Evolutionary conservation across 805 yeast genomes (phyloP).

Genomic region (Cyberlindnera subsufficiens): DNA sequence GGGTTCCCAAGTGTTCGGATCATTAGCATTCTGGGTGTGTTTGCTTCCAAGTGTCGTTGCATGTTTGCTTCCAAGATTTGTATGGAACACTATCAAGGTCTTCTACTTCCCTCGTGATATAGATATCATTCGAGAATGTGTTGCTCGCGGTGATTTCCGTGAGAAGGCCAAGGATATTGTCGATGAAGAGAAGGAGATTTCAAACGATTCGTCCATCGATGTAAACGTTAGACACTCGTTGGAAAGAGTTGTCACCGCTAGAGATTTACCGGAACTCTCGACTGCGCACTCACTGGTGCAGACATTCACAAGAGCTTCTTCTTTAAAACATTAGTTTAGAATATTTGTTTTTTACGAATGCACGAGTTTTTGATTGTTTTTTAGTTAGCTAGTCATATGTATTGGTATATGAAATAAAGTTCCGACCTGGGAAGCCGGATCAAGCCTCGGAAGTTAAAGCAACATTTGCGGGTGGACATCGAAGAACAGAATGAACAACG

Average conservation of each 20-base stretch:
- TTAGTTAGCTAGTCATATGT: neutral
- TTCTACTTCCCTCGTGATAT: slow-evolving; percentile 58
- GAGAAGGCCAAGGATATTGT: neutral
- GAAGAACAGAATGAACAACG: neutral
- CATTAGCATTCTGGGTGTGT: slow-evolving; percentile 61
- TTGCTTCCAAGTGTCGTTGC: slow-evolving; percentile 51
- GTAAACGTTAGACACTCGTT: slow-evolving; percentile 7
- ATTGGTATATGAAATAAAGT: no score
- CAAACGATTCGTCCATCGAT: slow-evolving; percentile 3
- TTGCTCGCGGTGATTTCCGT: slow-evolving; percentile 56
- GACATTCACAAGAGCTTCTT: slow-evolving; percentile 9
- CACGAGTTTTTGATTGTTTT: neutral
- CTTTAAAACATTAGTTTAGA: neutral
- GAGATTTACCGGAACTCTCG: slow-evolving; percentile 14
- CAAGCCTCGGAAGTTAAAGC: neutral
- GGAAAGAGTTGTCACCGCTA: slow-evolving; percentile 11
- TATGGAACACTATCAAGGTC: slow-evolving; percentile 45
- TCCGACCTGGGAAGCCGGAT: neutral
- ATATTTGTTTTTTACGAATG: neutral
- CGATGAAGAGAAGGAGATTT: slow-evolving; percentile 10
- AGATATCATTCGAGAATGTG: slow-evolving; percentile 69
- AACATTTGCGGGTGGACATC: neutral
- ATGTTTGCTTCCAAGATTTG: slow-evolving; percentile 63
- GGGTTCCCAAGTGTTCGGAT: slow-evolving; percentile 57
- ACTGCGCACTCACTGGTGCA: slow-evolving; percentile 12